Evolutionary conservation across 2,329 filamentous ascomycete species (phyloP).

Genomic region (Mycosphaerella sp.): DNA sequence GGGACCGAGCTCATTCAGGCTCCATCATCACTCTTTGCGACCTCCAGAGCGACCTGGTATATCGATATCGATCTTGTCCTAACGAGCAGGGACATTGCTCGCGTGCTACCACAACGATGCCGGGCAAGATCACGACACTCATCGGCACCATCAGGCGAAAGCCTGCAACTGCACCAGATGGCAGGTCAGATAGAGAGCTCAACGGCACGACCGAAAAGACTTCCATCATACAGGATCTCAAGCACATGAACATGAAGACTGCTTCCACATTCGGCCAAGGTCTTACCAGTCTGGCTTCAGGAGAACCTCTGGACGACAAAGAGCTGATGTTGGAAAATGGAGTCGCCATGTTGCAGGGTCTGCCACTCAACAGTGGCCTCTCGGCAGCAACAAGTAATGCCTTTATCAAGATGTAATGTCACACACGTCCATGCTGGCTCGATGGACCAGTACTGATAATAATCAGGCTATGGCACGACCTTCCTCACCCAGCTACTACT

Average conservation of each 20-base stretch:
- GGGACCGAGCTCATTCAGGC: not conserved
- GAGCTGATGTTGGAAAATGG: slow-evolving; percentile 46
- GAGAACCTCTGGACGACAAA: slow-evolving; percentile 45
- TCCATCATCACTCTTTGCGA: not conserved
- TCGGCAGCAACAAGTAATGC: slow-evolving; percentile 40
- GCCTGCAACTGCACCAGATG: slow-evolving; percentile 44
- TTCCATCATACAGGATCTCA: slow-evolving; percentile 37
- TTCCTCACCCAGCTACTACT: slow-evolving; percentile 47
- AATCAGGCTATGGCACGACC: slow-evolving; percentile 42
- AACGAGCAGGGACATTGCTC: not conserved
- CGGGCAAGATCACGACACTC: slow-evolving; percentile 38
- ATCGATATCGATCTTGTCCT: not conserved
- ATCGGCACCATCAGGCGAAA: slow-evolving; percentile 44
- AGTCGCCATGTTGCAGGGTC: slow-evolving; percentile 46
- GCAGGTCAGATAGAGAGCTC: slow-evolving; percentile 38
- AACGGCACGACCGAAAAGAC: slow-evolving; percentile 35
- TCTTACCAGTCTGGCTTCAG: slow-evolving; percentile 39
- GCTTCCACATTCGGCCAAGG: slow-evolving; percentile 37
- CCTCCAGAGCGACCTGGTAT: not conserved
- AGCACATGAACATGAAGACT: slow-evolving; percentile 37
- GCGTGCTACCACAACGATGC: not conserved
- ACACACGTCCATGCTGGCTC: not conserved
- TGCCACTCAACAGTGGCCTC: slow-evolving; percentile 38
- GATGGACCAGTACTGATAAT: not conserved
- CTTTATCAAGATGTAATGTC: slow-evolving; percentile 43